These are phyloP conservation scores for Casuarina glauca DNA, from an alignment of 306 rosid genomes.

Conservation along the genomic window DNA sequence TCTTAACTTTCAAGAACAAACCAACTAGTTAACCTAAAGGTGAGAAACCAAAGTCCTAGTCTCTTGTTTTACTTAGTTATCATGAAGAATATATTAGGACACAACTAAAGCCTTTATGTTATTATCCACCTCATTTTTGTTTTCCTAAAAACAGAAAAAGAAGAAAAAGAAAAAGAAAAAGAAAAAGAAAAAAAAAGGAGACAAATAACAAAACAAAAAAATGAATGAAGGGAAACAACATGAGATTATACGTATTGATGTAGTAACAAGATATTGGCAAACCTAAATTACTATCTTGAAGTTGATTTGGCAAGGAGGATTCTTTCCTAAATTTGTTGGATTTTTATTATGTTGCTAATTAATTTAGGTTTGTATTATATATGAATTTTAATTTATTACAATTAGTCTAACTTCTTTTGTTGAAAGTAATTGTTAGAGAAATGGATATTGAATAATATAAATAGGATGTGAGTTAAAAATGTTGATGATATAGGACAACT, in stretches of 20 bases:
- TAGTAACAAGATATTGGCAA: slow-evolving; percentile 3
- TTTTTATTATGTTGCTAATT: not conserved
- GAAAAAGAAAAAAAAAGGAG: too few species aligned
- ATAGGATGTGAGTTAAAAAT: too few species aligned
- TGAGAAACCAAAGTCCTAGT: slow-evolving; percentile 93
- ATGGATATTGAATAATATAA: too few species aligned
- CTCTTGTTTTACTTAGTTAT: slow-evolving; percentile 38
- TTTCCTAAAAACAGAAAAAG: too few species aligned
- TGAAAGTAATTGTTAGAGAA: too few species aligned
- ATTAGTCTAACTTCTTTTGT: too few species aligned
- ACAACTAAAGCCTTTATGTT: slow-evolving; percentile 14
- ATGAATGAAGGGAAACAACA: not conserved
- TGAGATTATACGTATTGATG: not conserved
- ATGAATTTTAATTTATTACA: too few species aligned
- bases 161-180: not conserved
- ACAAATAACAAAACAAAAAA: not conserved
- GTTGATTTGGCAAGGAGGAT: slow-evolving; percentile 4
- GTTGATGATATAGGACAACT: too few species aligned
- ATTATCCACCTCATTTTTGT: not conserved
- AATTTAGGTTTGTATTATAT: too few species aligned
- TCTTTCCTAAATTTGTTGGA: not conserved
- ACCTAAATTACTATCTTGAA: slow-evolving; percentile 3
- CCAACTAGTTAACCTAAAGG: slow-evolving; percentile 72
- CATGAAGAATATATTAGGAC: slow-evolving; percentile 26
- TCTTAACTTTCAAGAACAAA: slow-evolving; percentile 77